Evolutionary conservation across 345 rosid genomes (phyloP).

Genomic region (Atalantia buxifolia): DNA sequence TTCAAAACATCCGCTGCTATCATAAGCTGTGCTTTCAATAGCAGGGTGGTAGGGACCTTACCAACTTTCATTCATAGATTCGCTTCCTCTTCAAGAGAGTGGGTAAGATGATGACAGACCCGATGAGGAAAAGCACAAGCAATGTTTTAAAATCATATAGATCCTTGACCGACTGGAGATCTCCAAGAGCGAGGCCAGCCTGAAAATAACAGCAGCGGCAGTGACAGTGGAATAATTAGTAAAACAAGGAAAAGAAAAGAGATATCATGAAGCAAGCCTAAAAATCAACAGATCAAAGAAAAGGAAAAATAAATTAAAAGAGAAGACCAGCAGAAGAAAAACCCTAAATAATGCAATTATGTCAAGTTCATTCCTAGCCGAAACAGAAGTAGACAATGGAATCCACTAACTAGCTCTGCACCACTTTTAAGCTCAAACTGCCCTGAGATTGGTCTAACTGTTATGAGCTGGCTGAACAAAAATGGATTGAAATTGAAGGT

Average conservation of each 20-base stretch:
- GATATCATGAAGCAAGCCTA: background rate
- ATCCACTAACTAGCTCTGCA: too few relatives aligned
- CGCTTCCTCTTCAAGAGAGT: conserved; percentile 75
- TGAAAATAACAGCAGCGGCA: conserved; percentile 17
- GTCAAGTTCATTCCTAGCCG: background rate
- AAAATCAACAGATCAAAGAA: background rate
- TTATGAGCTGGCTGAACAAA: conserved; percentile 3
- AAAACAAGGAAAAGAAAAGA: background rate
- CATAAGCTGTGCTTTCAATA: background rate
- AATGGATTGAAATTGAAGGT: background rate
- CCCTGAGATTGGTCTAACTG: background rate
- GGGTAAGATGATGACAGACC: conserved; percentile 61
- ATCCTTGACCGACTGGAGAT: conserved; percentile 78
- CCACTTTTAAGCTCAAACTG: too few relatives aligned
- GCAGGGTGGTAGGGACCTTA: conserved; percentile 1
- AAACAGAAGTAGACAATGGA: too few relatives aligned
- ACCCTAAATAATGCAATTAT: background rate
- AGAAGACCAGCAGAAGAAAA: background rate
- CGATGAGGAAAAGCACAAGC: conserved; percentile 72
- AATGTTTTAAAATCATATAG: conserved; percentile 78
- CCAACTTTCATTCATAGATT: conserved; percentile 48
- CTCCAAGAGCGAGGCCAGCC: conserved; percentile 92
- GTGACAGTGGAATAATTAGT: background rate
- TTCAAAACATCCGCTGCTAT: conserved; percentile 11
- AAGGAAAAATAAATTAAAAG: conserved; percentile 15